These are phyloP conservation scores for Cicer bijugum DNA, from an alignment of 306 rosid species.

Conservation along the genomic window DNA sequence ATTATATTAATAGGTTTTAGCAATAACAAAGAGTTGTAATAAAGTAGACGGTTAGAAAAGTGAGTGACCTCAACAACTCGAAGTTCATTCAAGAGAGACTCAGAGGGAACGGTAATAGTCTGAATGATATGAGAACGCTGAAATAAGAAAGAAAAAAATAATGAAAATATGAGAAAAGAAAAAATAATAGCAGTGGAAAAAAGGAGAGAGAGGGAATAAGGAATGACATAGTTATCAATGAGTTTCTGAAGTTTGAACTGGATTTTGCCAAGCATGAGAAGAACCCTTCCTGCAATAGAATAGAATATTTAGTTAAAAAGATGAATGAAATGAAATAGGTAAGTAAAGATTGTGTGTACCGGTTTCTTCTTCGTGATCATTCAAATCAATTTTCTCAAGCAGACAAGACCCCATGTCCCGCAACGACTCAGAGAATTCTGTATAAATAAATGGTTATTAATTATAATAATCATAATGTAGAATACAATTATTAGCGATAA, in stretches of 20 bases:
- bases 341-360: constrained; percentile 44
- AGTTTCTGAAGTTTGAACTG: constrained; percentile 85
- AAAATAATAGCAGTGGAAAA: too few relatives aligned
- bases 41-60: too few relatives aligned
- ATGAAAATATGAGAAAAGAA: too few relatives aligned
- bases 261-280: constrained; percentile 76
- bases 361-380: constrained; percentile 88
- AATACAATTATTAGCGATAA: too few relatives aligned
- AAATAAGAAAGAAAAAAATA: constrained; percentile 35
- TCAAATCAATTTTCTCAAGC: constrained; percentile 87
- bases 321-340: too few relatives aligned
- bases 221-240: constrained; percentile 79
- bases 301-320: background rate
- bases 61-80: constrained; percentile 77
- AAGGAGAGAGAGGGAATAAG: background rate
- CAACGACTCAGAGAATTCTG: constrained; percentile 88
- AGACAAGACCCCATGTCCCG: constrained; percentile 93
- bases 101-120: constrained; percentile 91
- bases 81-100: constrained; percentile 94
- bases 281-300: constrained; percentile 69
- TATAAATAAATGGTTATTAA: too few relatives aligned
- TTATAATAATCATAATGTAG: too few relatives aligned
- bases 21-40: constrained; percentile 20
- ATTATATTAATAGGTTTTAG: constrained; percentile 9
- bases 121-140: constrained; percentile 92